These are phyloP conservation scores for Fusarium graminum DNA, from an alignment of 2,329 filamentous ascomycete genomes.

Conservation along the genomic window DNA sequence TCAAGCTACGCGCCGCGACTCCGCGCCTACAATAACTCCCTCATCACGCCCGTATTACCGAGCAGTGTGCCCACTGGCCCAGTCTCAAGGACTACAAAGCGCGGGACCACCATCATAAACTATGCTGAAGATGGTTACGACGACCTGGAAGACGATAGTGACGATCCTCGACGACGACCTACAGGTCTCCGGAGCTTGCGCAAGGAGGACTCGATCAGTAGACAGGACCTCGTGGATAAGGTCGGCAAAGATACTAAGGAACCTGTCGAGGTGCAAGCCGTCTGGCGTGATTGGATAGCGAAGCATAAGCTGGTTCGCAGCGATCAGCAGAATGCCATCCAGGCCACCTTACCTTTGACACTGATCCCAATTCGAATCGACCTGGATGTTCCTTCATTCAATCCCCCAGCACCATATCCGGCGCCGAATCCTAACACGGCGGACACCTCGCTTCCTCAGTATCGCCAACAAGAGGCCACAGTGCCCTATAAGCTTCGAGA, in stretches of 20 bases:
- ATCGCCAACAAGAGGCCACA: conserved; percentile 82
- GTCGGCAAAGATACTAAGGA: conserved; percentile 83
- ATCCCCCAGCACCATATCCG: conserved; percentile 74
- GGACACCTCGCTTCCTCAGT: conserved; percentile 81
- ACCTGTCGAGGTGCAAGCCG: conserved; percentile 87
- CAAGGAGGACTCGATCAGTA: conserved; percentile 76
- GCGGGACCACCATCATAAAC: conserved; percentile 95
- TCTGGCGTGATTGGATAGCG: conserved; percentile 96
- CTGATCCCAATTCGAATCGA: conserved; percentile 97
- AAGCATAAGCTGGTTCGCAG: conserved; percentile 71
- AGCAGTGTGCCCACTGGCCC: conserved; percentile 75
- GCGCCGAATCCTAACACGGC: conserved; percentile 71
- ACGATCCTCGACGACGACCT: conserved; percentile 80
- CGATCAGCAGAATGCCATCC: conserved; percentile 72
- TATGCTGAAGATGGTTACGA: conserved; percentile 98
- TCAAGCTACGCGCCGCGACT: conserved; percentile 92
- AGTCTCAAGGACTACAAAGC: conserved; percentile 89
- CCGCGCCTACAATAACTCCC: conserved; percentile 90
- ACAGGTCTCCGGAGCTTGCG: conserved; percentile 87
- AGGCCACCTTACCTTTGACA: conserved; percentile 84
- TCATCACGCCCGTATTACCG: conserved; percentile 86
- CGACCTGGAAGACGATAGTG: conserved; percentile 79
- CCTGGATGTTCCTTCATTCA: conserved; percentile 86
- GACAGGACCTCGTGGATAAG: conserved; percentile 77
- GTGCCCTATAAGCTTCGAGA: conserved; percentile 91